Percentiles rank a stretch among this genome's conserved stretches.
Conservation (phyloP, 2,329 filamentous ascomycete species). For the Arthroderma sp. region DNA sequence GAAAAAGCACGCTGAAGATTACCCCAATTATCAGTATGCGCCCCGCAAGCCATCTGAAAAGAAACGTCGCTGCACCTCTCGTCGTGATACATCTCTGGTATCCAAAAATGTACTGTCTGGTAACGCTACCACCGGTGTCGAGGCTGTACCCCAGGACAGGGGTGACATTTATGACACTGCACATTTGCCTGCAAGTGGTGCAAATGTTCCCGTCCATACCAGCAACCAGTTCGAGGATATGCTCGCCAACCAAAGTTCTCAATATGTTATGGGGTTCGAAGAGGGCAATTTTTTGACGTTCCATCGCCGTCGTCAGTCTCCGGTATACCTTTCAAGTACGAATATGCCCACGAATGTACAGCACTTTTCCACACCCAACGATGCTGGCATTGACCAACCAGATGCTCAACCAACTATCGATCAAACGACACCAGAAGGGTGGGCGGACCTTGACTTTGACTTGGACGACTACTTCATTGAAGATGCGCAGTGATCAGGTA, state of each 20-base stretch:
- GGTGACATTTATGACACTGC: neutral
- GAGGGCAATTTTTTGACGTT: slow-evolving; percentile 4
- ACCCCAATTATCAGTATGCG: slow-evolving; percentile 35
- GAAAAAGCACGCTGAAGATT: slow-evolving; percentile 24
- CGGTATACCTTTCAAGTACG: too few relatives aligned
- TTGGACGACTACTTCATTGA: slow-evolving; percentile 8
- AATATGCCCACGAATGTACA: neutral
- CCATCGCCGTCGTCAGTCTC: slow-evolving; percentile 2
- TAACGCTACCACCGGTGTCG: neutral
- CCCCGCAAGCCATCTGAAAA: slow-evolving; percentile 35
- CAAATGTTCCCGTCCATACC: neutral
- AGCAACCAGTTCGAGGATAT: slow-evolving; percentile 1
- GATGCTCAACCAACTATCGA: neutral
- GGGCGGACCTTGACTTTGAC: slow-evolving; percentile 8
- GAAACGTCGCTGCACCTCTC: slow-evolving; percentile 32
- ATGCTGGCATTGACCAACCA: neutral
- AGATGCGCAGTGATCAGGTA: neutral
- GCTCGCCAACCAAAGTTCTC: slow-evolving; percentile 2
- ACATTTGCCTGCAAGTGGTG: slow-evolving; percentile 1
- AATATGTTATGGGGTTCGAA: slow-evolving; percentile 6
- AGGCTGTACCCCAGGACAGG: neutral
- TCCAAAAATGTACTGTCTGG: neutral
- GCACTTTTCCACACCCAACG: neutral
- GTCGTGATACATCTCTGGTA: slow-evolving; percentile 8
- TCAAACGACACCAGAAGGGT: neutral